Base-by-base conservation (phyloP, 2,329 filamentous ascomycete genomes). In the Rhytidhysteron rufulum region DNA sequence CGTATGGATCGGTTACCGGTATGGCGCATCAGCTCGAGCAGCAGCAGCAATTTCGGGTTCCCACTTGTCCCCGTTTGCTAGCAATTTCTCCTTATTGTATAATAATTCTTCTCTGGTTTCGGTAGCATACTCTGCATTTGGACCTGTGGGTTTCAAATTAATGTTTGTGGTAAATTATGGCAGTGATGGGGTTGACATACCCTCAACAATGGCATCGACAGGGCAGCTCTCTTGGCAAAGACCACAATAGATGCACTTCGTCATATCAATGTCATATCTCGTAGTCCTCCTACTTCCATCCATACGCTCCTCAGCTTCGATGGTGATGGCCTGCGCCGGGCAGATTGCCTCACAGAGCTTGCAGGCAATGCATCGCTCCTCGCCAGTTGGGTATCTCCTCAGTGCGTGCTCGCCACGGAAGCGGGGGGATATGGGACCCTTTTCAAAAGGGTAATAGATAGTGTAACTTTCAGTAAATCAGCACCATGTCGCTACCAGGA, bases 241-340 rank as follows among this genome's bases (percentile, higher is more conserved):
- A 37, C 93, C 93, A 69, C 93, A 97, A 82, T 97, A 98, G 71
- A 98, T 98, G 75, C 93, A 98, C 79, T 98, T 98, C 62, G 93
- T 97, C 93, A 98, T 98, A 73, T 98, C 93, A 65, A 98, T 96
- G 68, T 98, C 93, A 73, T 98, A 98, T 66, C 91, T 83, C 44
- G 91, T 96, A 37, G 93, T 98, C 65, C 93, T 83, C 70, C 93
- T 83, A 62, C 88, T 94, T 49, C 93, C 93, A 61, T 98, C 93
- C 62, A 87, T 88, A 65, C 93, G 89, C 77, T 98, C 93, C 70
- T 98, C 93, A 42, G 93, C 93, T 74, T 98, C 93, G 59, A 98
- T 98, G 39, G 93, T 98, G 69, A 98, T 98, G 62, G 93, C 93
- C 72, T 95, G 88, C 42, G 93, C 93, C 31, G 93, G 93, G 79